These are phyloP conservation scores for Penstemon barbatus DNA, from an alignment of 257 asterid species.

Conservation along the genomic window DNA sequence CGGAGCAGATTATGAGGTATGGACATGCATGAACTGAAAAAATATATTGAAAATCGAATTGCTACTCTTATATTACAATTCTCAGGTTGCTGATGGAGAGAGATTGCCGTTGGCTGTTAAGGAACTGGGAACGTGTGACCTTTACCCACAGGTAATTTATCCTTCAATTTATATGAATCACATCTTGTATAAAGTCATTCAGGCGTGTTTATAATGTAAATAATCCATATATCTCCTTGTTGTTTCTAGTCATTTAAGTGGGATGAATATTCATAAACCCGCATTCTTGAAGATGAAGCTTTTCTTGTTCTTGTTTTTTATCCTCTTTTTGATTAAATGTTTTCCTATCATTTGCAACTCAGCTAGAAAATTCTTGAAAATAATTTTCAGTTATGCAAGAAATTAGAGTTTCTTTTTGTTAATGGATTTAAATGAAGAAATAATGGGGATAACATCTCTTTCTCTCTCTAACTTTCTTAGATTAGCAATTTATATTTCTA, in stretches of 20 bases:
- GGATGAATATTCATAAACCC: slow-evolving; percentile 8
- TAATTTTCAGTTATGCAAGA: slow-evolving; percentile 1
- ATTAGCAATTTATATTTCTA: not conserved
- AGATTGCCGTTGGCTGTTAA: slow-evolving; percentile 92
- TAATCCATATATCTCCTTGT: slow-evolving; percentile 8
- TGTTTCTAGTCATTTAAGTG: slow-evolving; percentile 18
- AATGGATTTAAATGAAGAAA: slow-evolving; percentile 11
- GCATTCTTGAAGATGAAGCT: not conserved
- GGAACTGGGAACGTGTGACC: slow-evolving; percentile 97
- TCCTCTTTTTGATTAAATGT: not conserved
- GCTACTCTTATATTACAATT: slow-evolving; percentile 20
- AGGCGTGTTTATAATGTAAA: too few species aligned
- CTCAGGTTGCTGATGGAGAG: slow-evolving; percentile 92
- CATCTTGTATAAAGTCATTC: not conserved
- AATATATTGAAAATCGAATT: slow-evolving; percentile 16
- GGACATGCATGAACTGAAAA: slow-evolving; percentile 7
- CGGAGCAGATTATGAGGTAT: slow-evolving; percentile 87
- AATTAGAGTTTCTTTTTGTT: not conserved
- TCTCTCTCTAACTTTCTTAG: slow-evolving; percentile 11
- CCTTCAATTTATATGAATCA: slow-evolving; percentile 7
- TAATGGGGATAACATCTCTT: not conserved
- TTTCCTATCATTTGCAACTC: slow-evolving; percentile 1
- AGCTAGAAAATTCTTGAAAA: not conserved
- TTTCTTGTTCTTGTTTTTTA: not conserved
- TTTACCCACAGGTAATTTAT: slow-evolving; percentile 87